A percentile compares a stretch with the other conserved stretches of the same genome.
These are phyloP conservation scores for Microbotryum lychnidis-dioicae DNA, from an alignment of 1,284 basidiomycete species.

Conservation along the genomic window DNA sequence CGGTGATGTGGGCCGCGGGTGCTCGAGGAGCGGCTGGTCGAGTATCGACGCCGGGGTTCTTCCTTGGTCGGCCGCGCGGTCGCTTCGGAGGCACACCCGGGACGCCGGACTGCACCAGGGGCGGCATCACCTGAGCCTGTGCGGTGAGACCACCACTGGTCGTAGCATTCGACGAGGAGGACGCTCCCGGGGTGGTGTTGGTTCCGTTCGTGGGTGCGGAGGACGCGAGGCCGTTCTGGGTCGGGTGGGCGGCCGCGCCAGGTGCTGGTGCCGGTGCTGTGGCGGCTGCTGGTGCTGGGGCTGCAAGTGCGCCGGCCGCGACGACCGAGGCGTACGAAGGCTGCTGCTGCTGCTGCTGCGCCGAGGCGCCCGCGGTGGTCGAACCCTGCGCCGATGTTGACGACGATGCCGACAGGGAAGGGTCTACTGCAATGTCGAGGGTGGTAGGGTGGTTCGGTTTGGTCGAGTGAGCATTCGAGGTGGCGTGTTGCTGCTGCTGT, in stretches of 20 bases:
- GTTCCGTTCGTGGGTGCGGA: conserved; percentile 10
- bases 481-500: background rate
- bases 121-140: conserved; percentile 11
- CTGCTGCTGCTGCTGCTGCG: too few species aligned
- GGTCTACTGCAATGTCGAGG: too few species aligned
- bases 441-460: too few species aligned
- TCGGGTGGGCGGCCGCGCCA: background rate
- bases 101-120: conserved; percentile 5
- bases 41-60: conserved; percentile 24
- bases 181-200: too few species aligned
- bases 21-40: background rate
- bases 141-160: background rate
- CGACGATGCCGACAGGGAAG: too few species aligned
- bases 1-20: background rate
- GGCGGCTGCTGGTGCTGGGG: background rate
- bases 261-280: too few species aligned
- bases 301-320: too few species aligned
- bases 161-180: too few species aligned
- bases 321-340: too few species aligned
- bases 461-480: background rate
- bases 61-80: conserved; percentile 26
- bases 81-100: conserved; percentile 17
- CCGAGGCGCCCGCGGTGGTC: too few species aligned
- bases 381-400: too few species aligned
- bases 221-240: conserved; percentile 5